Evolutionary conservation across 2,329 filamentous ascomycete genomes (phyloP), one percentile per base, ranked within the genome.

Genomic region (Paraphaeosphaeria sporulosa): DNA sequence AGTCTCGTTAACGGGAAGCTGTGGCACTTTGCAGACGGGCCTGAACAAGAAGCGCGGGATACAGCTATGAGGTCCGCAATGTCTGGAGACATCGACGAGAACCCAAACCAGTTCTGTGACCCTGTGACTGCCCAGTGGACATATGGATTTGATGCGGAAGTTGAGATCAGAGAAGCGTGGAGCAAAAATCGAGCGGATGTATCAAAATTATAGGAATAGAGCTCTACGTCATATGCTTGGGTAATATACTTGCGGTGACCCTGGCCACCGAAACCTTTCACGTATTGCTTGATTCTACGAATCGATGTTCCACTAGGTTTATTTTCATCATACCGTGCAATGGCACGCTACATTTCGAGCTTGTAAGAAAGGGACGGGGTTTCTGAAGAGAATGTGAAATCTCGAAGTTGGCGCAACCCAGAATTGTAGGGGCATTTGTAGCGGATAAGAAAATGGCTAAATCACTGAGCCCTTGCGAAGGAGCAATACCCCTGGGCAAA

Each of bases 61-160:
- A 55, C 21, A n/a, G 58, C 57, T 8, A 67, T 67, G 63, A 56
- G 52, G 12, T 38, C 7, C 60, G 74, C 80, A 49, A 80, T 79
- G 3, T 34, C 70, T 81, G n/a, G 83, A 81, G 56, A 74, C 77
- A 0, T 68, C 77, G 0, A 49, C 36, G 40, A 64, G 1, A 70
- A 72, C 46, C 72, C 81, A 0, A 83, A 84, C 50, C 81, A 83
- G 67, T 84, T 81, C 80, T 81, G 77, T 49, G 82, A 84, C 64
- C 80, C 79, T 0, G 66, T 76, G 0, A 82, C 81, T 1, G 79
- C 82, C 59, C 62, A 67, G 17, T 83, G 82, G 82, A 78, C 78
- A 7, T 84, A 83, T 69, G 79, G 79, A 0, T 83, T 84, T 67
- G 81, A 84, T 70, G 76, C 79, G 17, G 63, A 62, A 57, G 47